Evolutionary conservation across 2,329 filamentous ascomycete species (phyloP).

Genomic region (Fusarium acutatum): DNA sequence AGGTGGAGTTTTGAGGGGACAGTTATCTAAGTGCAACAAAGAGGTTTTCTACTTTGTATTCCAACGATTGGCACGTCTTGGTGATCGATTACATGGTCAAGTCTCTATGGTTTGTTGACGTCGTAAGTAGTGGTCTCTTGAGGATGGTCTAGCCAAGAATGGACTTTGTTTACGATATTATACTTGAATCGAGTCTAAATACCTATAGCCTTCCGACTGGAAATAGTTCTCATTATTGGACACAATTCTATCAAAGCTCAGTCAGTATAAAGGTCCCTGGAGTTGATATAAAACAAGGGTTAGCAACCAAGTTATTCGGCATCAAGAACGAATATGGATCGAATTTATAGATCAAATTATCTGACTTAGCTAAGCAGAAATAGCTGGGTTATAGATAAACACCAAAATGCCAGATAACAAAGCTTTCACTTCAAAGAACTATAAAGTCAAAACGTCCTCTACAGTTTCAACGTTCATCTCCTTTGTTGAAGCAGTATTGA

Average conservation of each 20-base stretch:
- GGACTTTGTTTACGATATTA: background rate
- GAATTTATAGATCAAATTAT: fast-evolving
- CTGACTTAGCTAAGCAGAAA: fast-evolving
- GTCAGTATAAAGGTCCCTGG: fast-evolving
- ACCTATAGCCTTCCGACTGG: fast-evolving
- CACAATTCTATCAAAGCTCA: background rate
- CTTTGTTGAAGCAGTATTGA: fast-evolving
- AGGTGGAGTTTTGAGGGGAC: fast-evolving
- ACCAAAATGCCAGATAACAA: background rate
- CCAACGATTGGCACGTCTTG: background rate
- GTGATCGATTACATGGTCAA: background rate
- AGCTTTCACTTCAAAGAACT: background rate
- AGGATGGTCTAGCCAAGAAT: background rate
- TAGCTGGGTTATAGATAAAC: background rate
- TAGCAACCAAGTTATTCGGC: fast-evolving
- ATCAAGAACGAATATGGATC: fast-evolving
- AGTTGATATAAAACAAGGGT: fast-evolving
- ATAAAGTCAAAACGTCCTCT: fast-evolving
- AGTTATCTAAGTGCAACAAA: background rate
- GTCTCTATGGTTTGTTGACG: background rate
- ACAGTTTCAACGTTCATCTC: fast-evolving
- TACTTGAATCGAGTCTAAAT: fast-evolving
- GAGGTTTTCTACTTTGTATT: fast-evolving
- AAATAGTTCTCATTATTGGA: background rate
- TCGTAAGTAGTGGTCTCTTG: background rate